Evolutionary conservation across 306 rosid genomes (phyloP), one percentile per base, ranked within the genome.

Genomic region (Trifolium repens): DNA sequence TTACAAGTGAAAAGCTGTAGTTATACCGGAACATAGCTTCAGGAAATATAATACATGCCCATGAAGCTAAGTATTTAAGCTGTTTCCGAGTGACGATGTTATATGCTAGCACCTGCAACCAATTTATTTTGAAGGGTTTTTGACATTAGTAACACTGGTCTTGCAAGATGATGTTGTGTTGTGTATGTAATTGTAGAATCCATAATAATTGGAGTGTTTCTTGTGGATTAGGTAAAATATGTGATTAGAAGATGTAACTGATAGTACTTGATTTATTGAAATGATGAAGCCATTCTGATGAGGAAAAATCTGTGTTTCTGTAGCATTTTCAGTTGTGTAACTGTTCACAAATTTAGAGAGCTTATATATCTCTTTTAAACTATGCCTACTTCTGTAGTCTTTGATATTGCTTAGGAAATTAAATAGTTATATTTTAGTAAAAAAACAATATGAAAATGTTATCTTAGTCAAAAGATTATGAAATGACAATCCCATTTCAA

Each of bases 51-150:
- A 75, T 11, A 77, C 37, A 32, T 54, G 70, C 13, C 22, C n/a
- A 8, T 16, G 73, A 61, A 61, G 42, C 1, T 7, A 61, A 15
- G 42, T 24, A 7, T 61, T 61, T 61, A 32, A 61, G 10, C 22
- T 60, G 19, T 60, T 30, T 30, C 15, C 19, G 7, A 32, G 67
- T 7, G 67, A 14, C 40, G 32, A 14, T 14, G 67, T 14, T 34
- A 61, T 69, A 69, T 59, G 62, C 27, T 44, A n/a, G 72, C 58
- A 53, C 27, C 54, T 65, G 53, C 67, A 76, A 42, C 44, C 79
- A 40, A 67, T 40, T n/a, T n/a, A n/a, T n/a, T n/a, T n/a, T n/a
- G n/a, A n/a, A n/a, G n/a, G n/a, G n/a, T n/a, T n/a, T n/a, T n/a
- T n/a, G n/a, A n/a, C n/a, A n/a, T n/a, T n/a, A 59, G 66, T 46